Base-by-base conservation (phyloP, 352 stramenopile genomes). In the Phytophthora fragariae region DNA sequence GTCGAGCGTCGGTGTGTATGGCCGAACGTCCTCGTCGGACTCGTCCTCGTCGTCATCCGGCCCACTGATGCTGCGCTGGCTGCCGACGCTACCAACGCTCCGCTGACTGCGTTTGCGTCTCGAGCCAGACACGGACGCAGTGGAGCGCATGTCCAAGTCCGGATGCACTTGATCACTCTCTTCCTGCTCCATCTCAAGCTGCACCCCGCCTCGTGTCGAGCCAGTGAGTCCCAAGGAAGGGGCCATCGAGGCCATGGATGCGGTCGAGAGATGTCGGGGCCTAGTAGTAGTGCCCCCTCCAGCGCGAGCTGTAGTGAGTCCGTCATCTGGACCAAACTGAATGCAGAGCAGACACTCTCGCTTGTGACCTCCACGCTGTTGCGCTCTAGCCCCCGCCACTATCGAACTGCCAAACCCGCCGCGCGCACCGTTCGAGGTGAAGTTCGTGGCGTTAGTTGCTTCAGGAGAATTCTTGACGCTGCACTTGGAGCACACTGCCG, bases 341-440 rank as follows among this genome's bases (percentile, higher is more conserved):
- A 57, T 70, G 71, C 86, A 93, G 7, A 93, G 67, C 17, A 91
- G 80, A 65, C 86, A 93, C 72, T 92, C 46, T 68, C 73, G 53
- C 61, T 70, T 69, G 21, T 73, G 52, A 27, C 46, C 19, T 61
- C 53, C 70, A 46, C 69, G 60, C 17, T 65, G 53, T 8, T 69
- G 73, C 19, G 49, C 10, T 54, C 50, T 75, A 15, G 39, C 47
- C 2, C 52, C 58, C 12, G 72, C 52, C 57, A 67, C 49, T 41
- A 68, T 68, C 3, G 49, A 65, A 14, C 31, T 72, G 7, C 58
- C 33, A 5, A 71, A 71, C 54, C 50, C 57, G 15, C 39, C 35
- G 35, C 57, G 50, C n/a, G 65, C 62, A 8, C 47, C 21, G 54
- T 66, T 52, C 47, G 49, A 1, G 41, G 29, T 29, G n/a, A 68